Percentiles rank a stretch among this genome's conserved stretches.
Evolutionary conservation across 805 yeast genomes (phyloP).

Genomic region (Yarrowia osloensis): DNA sequence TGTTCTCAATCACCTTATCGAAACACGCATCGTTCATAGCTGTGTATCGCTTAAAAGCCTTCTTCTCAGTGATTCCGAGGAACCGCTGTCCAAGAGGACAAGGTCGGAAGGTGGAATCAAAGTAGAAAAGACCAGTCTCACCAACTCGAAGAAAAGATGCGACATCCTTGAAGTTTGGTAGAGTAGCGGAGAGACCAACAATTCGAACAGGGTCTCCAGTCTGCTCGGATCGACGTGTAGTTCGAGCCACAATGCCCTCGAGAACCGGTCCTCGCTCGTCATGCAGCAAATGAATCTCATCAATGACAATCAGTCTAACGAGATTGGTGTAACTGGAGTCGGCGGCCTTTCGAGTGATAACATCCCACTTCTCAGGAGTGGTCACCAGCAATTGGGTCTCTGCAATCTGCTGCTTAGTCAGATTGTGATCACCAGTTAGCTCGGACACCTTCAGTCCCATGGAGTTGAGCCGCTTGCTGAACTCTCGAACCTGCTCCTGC

Average conservation of each 20-base stretch:
- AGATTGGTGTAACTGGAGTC: conserved; percentile 64
- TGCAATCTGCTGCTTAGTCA: conserved; percentile 71
- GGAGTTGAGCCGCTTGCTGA: conserved; percentile 63
- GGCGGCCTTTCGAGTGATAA: conserved; percentile 78
- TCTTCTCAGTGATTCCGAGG: conserved; percentile 82
- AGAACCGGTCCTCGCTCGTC: conserved; percentile 95
- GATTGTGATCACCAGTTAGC: conserved; percentile 83
- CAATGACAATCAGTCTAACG: conserved; percentile 75
- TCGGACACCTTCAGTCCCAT: conserved; percentile 77
- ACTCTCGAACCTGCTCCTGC: conserved; percentile 90
- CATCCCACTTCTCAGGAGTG: conserved; percentile 98
- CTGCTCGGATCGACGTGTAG: conserved; percentile 51
- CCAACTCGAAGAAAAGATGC: conserved; percentile 76
- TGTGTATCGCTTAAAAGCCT: conserved; percentile 69
- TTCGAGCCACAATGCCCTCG: conserved; percentile 82
- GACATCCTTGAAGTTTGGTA: conserved; percentile 87
- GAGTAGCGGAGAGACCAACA: conserved; percentile 88
- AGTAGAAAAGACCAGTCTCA: conserved; percentile 67
- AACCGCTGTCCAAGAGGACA: conserved; percentile 89
- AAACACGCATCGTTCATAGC: conserved; percentile 92
- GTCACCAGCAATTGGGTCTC: conserved; percentile 84
- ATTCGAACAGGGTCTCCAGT: conserved; percentile 60
- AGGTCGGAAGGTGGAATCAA: conserved; percentile 83
- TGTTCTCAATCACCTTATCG: conserved; percentile 65
- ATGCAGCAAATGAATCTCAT: conserved; percentile 89